These are phyloP conservation scores for Arxiozyma slooffiae DNA, from an alignment of 1,139 yeast species.

Conservation along the genomic window DNA sequence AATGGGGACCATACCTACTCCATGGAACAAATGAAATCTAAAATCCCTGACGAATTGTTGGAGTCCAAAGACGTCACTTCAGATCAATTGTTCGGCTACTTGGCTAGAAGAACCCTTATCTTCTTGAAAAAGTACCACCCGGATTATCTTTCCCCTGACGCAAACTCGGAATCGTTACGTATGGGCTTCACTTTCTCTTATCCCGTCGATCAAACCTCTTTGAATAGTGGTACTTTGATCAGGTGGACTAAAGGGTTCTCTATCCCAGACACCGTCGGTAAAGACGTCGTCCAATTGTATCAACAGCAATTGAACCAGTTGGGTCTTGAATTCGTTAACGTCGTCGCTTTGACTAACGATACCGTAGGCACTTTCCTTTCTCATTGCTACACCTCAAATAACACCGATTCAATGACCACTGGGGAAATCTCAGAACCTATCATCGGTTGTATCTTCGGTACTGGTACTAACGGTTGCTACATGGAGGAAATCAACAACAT, in stretches of 20 bases:
- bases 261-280: constrained; percentile 72
- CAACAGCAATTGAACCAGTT: constrained; percentile 58
- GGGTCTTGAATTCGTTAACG: constrained; percentile 42
- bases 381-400: constrained; percentile 62
- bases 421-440: constrained; percentile 60
- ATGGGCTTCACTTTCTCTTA: constrained; percentile 90
- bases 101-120: constrained; percentile 57
- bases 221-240: constrained; percentile 66
- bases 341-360: constrained; percentile 88
- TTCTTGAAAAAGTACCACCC: constrained; percentile 59
- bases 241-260: constrained; percentile 96
- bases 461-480: constrained; percentile 96
- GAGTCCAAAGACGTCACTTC: constrained; percentile 34
- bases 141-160: constrained; percentile 23
- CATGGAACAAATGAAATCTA: constrained; percentile 61
- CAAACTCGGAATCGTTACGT: constrained; percentile 38
- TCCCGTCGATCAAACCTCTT: constrained; percentile 80
- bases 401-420: constrained; percentile 38
- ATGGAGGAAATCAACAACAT: constrained; percentile 63
- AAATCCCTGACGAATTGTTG: constrained; percentile 67
- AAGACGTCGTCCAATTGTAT: constrained; percentile 65
- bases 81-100: constrained; percentile 54
- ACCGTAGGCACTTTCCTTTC: constrained; percentile 90
- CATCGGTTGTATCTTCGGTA: constrained; percentile 87
- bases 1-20: constrained; percentile 74